Base-by-base conservation (phyloP, 495 filamentous ascomycete species). In the Terfezia claveryi region DNA sequence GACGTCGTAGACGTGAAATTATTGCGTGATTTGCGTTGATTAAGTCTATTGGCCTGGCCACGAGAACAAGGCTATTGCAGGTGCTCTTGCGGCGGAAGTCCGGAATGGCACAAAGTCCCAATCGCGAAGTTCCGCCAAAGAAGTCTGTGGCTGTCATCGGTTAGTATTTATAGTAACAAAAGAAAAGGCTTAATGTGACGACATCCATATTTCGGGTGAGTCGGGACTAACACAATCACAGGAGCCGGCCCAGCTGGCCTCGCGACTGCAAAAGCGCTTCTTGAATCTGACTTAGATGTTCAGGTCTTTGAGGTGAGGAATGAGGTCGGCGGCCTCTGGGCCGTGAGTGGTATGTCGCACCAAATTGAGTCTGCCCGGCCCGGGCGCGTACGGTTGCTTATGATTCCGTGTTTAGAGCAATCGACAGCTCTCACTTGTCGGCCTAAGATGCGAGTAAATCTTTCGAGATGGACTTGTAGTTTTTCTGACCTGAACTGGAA, bases 231-330 rank as follows among this genome's bases (percentile, higher is more conserved):
- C 32, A 44, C 1, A 32, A 59, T 67, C 23, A 60, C 67, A 79
- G 87, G 87, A 52, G 85, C 81, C 52, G 87, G 87, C 2, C 85
- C 87, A 1, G 79, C 83, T 20, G 87, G 87, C 4, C 76, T 94
- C 12, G 81, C 82, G 36, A 80, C 84, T 1, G 85, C 86, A 56
- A 92, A 89, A 66, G 82, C 80, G 0, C 73, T 94, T 9, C 67
- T 87, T 2, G 76, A 80, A 38, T 75, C 69, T 10, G 70, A 69
- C 8, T 87, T 87, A 63, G 65, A 70, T 7, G 80, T 87, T 17
- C 80, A 76, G 4, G 66, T 93, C 37, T 86, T 86, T 59, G 87
- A 94, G 38, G 66, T 72, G 36, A 71, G 76, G 14, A 54, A 70
- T 55, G 68, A 75, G 38, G 70, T 89, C 27, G 87, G 87, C 5